Base-by-base conservation (phyloP, 169 alveolate genomes). In the Plasmodium yoelii region DNA sequence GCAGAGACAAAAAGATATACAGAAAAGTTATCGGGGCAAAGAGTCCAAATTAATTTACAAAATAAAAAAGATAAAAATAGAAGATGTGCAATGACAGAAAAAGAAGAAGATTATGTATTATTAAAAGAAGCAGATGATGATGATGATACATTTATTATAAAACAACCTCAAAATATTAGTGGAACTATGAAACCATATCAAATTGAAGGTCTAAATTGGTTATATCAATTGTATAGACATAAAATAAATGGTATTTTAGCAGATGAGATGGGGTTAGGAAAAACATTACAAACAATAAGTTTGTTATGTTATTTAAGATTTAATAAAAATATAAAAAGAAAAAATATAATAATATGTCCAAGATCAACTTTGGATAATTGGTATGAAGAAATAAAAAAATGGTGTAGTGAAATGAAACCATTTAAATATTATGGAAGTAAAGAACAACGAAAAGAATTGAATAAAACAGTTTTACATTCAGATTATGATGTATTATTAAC, bases 241-340 rank as follows among this genome's bases (percentile, higher is more conserved):
- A 99, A 98, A 10, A 94, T 98, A 42, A 98, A 98, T 88, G 99
- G 99, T 1, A 98, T 98, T 24, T 90, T 98, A 72, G 99, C 99
- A 6, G 99, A 98, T 90, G 99, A 98, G 82, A 98, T 98, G 99
- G 99, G 99, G 0, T 91, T 98, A 10, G 99, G 99, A 19, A 98
- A 98, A 64, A 98, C 99, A n/a, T 97, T 98, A 24, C 97, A 98
- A 94, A 97, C 99, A 0, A 98, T 98, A 26, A 95, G 99, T 10
- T 93, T 98, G 53, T 87, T 98, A 64, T 97, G 99, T 5, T 98
- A 97, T 87, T 87, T 98, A 70, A 69, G 96, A 77, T 97, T 95
- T 75, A 95, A 94, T 75, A 96, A 96, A 75, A 93, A 95, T 64
- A 96, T 97, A 22, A 95, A 98, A 96, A 99, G 99, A 3, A 99